Percentiles rank a stretch among this genome's conserved stretches.
Evolutionary conservation across 257 asterid genomes (phyloP).

Genomic region (Scutellaria baicalensis): DNA sequence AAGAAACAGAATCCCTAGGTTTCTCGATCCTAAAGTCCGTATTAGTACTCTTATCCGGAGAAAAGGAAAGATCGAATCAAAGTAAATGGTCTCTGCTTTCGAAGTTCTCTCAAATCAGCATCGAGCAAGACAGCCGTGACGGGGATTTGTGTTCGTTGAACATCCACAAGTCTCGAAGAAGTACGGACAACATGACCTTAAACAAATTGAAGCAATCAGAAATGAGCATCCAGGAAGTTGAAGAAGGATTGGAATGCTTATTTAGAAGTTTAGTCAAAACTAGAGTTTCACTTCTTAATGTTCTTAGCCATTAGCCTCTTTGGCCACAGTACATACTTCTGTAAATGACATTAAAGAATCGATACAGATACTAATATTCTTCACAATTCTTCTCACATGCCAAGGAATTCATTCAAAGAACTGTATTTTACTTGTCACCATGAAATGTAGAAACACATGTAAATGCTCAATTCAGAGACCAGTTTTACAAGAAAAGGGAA

Average conservation of each 20-base stretch:
- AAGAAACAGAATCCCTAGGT: constrained; percentile 14
- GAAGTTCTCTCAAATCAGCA: constrained; percentile 15
- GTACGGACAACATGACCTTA: background rate
- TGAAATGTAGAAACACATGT: background rate
- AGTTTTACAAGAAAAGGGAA: background rate
- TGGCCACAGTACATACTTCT: background rate
- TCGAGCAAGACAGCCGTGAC: background rate
- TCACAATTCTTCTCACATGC: background rate
- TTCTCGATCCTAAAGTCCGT: background rate
- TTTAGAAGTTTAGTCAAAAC: constrained; percentile 22
- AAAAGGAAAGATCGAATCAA: constrained; percentile 16
- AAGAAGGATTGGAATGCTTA: constrained; percentile 21
- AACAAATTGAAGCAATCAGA: constrained; percentile 20
- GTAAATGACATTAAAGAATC: background rate
- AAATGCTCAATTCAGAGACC: no score
- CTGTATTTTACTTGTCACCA: background rate
- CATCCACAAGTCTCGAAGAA: background rate
- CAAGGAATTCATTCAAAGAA: no score
- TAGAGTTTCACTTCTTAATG: constrained; percentile 28
- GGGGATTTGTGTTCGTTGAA: background rate
- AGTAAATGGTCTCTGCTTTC: constrained; percentile 28
- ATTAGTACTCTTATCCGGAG: constrained; percentile 19
- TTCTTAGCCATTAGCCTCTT: constrained; percentile 18
- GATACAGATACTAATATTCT: background rate
- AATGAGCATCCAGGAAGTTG: constrained; percentile 19